Conservation (phyloP, 129 eudicot genomes). For the Flaveria brownii region DNA sequence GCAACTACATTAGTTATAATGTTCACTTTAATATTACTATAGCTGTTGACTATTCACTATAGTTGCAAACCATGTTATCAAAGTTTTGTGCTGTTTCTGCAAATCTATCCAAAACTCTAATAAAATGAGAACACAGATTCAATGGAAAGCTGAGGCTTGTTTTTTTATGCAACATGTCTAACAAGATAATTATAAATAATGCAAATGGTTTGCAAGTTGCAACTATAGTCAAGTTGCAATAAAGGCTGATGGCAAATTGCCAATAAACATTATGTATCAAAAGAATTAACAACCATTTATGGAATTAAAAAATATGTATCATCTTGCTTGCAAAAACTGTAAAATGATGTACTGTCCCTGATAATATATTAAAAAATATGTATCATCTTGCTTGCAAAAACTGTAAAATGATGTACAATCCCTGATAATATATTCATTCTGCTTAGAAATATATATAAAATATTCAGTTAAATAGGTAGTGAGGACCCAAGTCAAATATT, state of each 20-base stretch:
- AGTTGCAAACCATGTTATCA: not conserved
- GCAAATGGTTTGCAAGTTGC: constrained; percentile 23
- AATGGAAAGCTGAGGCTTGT: constrained; percentile 19
- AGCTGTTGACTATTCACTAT: not conserved
- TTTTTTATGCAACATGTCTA: constrained; percentile 26
- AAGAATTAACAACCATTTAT: not conserved
- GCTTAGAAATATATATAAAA: not conserved
- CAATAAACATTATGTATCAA: not conserved
- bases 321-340: not conserved
- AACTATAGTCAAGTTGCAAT: constrained; percentile 18
- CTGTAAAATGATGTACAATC: constrained; percentile 7
- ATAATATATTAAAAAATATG: not conserved
- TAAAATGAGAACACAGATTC: constrained; percentile 10
- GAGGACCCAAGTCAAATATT: not conserved
- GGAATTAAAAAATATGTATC: not conserved
- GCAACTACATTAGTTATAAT: constrained; percentile 6
- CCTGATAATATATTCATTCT: not conserved
- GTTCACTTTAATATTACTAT: not conserved
- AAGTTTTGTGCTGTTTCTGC: constrained; percentile 19
- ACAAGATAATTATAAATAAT: constrained; percentile 18
- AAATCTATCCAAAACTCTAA: constrained; percentile 1
- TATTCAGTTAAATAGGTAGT: not conserved
- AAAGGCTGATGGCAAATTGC: constrained; percentile 15
- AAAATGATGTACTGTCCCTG: constrained; percentile 6
- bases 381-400: constrained; percentile 1